These are phyloP conservation scores for Podaxis pistillaris DNA, from an alignment of 768 basidiomycete genomes.

Conservation along the genomic window DNA sequence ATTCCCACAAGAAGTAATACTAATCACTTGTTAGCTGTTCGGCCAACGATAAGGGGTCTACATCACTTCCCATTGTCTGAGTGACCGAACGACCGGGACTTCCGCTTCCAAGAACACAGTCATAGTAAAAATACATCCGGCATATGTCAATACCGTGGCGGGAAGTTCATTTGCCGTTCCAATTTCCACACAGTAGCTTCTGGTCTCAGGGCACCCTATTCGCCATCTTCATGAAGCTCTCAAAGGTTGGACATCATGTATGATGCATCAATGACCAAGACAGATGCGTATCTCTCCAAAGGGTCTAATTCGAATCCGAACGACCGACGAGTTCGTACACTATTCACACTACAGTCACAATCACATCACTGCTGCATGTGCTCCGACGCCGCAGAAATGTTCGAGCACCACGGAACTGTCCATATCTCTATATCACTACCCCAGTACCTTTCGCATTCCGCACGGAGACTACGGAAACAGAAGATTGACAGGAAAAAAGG, in stretches of 20 bases:
- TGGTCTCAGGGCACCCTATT: not conserved
- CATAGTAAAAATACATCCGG: not conserved
- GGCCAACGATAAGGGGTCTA: not conserved
- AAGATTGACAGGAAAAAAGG: not conserved
- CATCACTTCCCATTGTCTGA: not conserved
- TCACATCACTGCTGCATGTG: not conserved
- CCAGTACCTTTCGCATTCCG: not conserved
- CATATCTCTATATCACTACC: not conserved
- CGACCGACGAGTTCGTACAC: not conserved
- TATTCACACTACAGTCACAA: not conserved
- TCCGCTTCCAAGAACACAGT: not conserved
- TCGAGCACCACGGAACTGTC: not conserved
- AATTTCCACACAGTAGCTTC: not conserved
- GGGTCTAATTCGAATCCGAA: not conserved
- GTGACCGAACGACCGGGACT: not conserved
- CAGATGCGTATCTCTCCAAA: not conserved
- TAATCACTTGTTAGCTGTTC: not conserved
- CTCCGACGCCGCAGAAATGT: not conserved
- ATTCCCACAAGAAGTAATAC: too few species aligned
- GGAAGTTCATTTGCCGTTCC: not conserved
- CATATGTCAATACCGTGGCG: not conserved
- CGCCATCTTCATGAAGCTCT: not conserved
- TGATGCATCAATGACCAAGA: not conserved
- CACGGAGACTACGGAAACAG: not conserved
- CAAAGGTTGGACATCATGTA: not conserved